These are phyloP conservation scores for Globisporangium orthogonon DNA, from an alignment of 352 stramenopile genomes.

Conservation along the genomic window DNA sequence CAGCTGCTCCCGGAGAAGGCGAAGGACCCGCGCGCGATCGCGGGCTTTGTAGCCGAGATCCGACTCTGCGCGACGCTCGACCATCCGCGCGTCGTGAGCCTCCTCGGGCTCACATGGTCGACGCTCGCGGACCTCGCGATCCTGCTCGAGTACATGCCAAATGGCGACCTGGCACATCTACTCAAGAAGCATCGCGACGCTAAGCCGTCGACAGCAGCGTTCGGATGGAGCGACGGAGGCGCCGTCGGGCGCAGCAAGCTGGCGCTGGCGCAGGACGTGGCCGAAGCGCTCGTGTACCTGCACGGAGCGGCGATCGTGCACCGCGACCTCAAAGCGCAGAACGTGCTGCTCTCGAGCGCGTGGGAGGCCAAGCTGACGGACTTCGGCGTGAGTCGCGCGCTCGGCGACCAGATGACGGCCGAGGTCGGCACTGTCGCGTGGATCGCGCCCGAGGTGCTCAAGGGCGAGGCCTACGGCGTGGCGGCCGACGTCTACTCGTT, in stretches of 20 bases:
- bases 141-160: conserved; percentile 27
- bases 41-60: conserved; percentile 21
- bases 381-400: conserved; percentile 30
- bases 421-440: conserved; percentile 49
- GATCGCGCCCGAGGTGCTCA: conserved; percentile 52
- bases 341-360: conserved; percentile 37
- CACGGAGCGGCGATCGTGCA: conserved; percentile 37
- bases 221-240: conserved; percentile 19
- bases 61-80: conserved; percentile 13
- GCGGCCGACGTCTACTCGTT: conserved; percentile 57
- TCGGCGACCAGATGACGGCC: conserved; percentile 28
- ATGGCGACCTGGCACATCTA: conserved; percentile 20
- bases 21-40: conserved; percentile 21
- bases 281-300: conserved; percentile 24
- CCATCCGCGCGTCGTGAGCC: conserved; percentile 23
- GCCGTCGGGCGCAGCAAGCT: conserved; percentile 10
- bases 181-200: conserved; percentile 11
- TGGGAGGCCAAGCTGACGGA: conserved; percentile 21
- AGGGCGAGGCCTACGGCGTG: conserved; percentile 36
- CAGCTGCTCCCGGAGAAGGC: conserved; percentile 11
- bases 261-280: conserved; percentile 17
- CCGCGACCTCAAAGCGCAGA: conserved; percentile 52
- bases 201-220: conserved; percentile 16
- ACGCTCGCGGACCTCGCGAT: conserved; percentile 15
- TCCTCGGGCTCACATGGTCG: conserved; percentile 20